Evolutionary conservation across 805 yeast genomes (phyloP), one percentile per base, ranked within the genome.

Genomic region (Ogataea thermomethanolica): DNA sequence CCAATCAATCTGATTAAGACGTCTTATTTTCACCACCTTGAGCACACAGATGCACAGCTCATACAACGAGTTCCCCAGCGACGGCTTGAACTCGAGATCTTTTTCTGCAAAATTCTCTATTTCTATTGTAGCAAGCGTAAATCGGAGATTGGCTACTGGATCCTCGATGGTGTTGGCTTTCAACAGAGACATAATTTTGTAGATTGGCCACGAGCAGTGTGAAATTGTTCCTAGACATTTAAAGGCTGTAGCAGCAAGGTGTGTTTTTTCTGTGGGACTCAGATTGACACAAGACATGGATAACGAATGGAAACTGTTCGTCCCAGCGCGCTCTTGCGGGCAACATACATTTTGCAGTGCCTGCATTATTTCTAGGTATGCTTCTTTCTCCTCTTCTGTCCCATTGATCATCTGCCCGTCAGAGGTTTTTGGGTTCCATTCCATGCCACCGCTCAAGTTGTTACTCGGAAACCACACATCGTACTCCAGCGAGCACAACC

Each of bases 381-480:
- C 29, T 2, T 20, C 15, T 58, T 10, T n/a, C 24, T 39, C 39
- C 2, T 8, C 35, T 13, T 32, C 21, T 12, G 29, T 12, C 9
- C 46, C 46, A 13, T 37, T 25, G 7, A 35, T n/a, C 36, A 43
- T 26, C 7, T 11, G 9, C 3, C 43, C 43, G 9, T 25, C 20
- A 7, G 40, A 8, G 15, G 22, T 40, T 7, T 58, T 44, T 1
- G 51, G 52, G 4, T 43, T 41, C 23, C 43, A 37, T 5, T 37
- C 20, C 10, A 35, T 20, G 0, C 44, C 44, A 45, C 70, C 64
- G 1, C 30, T 17, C 1, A 35, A 36, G 38, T 67, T 64, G 9
- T 36, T 38, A 20, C 57, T 44, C 9, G 64, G 56, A 28, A 65
- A 51, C 49, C 51, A 55, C 13, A 33, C 27, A 44, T 68, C 72